Evolutionary conservation across 768 basidiomycete species (phyloP).

Genomic region (Mycena olivaceomarginata): DNA sequence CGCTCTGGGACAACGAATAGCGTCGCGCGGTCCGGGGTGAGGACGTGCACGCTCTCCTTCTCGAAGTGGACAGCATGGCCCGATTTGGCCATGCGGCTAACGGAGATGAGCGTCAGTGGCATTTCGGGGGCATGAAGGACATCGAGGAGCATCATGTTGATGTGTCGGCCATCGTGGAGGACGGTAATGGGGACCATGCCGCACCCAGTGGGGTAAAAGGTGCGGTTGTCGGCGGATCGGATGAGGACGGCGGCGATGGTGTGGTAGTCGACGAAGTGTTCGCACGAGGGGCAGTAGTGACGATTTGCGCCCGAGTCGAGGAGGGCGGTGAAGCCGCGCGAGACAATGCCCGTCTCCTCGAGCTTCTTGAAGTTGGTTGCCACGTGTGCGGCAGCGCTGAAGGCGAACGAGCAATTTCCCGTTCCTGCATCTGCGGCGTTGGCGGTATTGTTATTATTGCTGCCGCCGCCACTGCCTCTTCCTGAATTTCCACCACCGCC

Average conservation of each 20-base stretch:
- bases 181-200: neutral
- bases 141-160: no score
- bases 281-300: slow-evolving; percentile 23
- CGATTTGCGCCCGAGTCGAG: slow-evolving; percentile 28
- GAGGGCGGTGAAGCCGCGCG: neutral
- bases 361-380: neutral
- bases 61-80: no score
- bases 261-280: slow-evolving; percentile 11
- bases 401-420: neutral
- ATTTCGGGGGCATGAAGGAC: no score
- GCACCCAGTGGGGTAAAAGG: slow-evolving; percentile 3
- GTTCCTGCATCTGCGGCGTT: no score
- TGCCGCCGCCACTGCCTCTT: no score
- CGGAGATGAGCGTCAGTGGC: no score
- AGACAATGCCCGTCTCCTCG: neutral
- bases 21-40: no score
- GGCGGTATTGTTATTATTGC: neutral
- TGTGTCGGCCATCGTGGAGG: neutral
- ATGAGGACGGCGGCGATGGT: neutral
- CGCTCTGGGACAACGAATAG: no score
- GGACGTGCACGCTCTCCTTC: no score
- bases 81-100: no score
- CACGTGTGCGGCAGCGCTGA: neutral
- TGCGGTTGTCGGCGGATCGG: slow-evolving; percentile 13
- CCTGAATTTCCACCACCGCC: neutral